Evolutionary conservation across 2,329 filamentous ascomycete genomes (phyloP).

Genomic region (Aspergillus awamori): DNA sequence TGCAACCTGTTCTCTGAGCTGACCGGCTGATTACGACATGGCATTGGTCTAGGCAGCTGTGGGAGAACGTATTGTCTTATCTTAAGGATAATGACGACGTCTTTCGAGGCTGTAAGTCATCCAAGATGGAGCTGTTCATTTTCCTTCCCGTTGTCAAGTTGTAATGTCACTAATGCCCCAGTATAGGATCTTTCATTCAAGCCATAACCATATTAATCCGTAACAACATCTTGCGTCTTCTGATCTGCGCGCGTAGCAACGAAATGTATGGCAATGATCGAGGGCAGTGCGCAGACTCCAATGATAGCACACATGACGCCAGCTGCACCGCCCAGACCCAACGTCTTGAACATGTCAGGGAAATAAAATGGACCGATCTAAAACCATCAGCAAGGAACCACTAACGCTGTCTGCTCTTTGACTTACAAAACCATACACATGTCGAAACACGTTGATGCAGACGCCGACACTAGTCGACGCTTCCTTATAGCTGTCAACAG

Average conservation of each 20-base stretch:
- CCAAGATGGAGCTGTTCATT: too few relatives aligned
- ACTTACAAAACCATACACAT: conserved; percentile 58
- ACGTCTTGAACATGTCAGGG: conserved; percentile 42
- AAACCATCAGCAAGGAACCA: background rate
- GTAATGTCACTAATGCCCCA: too few relatives aligned
- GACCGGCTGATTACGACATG: too few relatives aligned
- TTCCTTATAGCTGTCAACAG: conserved; percentile 60
- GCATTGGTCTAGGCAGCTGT: too few relatives aligned
- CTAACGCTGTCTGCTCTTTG: conserved; percentile 9
- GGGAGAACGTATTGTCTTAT: too few relatives aligned
- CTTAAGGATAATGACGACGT: too few relatives aligned
- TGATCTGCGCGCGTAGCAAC: conserved; percentile 12
- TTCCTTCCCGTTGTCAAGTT: too few relatives aligned
- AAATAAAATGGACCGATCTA: conserved; percentile 38
- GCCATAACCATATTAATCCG: background rate
- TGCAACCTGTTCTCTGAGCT: too few relatives aligned
- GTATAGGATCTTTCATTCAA: background rate
- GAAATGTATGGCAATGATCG: conserved; percentile 37
- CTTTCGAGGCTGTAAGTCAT: too few relatives aligned
- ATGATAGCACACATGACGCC: conserved; percentile 44
- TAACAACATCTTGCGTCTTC: background rate
- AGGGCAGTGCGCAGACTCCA: conserved; percentile 34
- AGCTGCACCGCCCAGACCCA: conserved; percentile 38
- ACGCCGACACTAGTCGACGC: conserved; percentile 59
- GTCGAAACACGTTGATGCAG: conserved; percentile 60